Evolutionary conservation across 345 rosid genomes (phyloP), one percentile per base, ranked within the genome.

Genomic region (Bruguiera sexangula): DNA sequence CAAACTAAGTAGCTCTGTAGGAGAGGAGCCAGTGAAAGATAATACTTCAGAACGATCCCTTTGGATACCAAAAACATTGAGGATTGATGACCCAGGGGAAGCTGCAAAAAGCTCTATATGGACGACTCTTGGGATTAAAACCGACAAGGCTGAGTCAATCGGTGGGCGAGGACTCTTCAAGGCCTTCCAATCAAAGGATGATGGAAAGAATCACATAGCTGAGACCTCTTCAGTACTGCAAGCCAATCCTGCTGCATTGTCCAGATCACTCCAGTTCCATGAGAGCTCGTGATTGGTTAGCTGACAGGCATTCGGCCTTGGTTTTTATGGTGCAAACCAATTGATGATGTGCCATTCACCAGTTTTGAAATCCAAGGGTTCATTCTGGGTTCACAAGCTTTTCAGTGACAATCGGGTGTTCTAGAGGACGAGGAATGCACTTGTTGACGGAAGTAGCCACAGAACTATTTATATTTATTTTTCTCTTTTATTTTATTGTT

Each of bases 51-150:
- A 89, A 78, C 82, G 86, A 82, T 79, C 77, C 68, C 69, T 91
- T 4, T 91, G 92, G 96, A 78, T 93, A 75, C 96, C 97, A 6
- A 93, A 93, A 83, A 93, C 97, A 32, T 73, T 88, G 74, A 89
- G 98, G 78, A 79, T 93, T 15, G 92, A 86, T 32, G 96, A 91
- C 73, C 96, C 91, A 3, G 88, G 83, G 24, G 98, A 88, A 68
- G 98, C 97, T 71, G 94, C 96, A 36, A 91, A 81, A 80, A 93
- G 94, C 76, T 93, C 98, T 3, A 93, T 93, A 63, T 93, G 97
- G 98, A 83, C 86, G 18, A 86, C 94, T 2, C 81, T 93, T 7
- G 96, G 96, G 72, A 89, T 93, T 58, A 93, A 83, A 73, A 83
- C 84, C 11, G 97, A 85, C 22, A 84, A 78, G 67, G 54, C 82